Base-by-base conservation (phyloP, 768 basidiomycete species). In the Tricholoma saponaceum region DNA sequence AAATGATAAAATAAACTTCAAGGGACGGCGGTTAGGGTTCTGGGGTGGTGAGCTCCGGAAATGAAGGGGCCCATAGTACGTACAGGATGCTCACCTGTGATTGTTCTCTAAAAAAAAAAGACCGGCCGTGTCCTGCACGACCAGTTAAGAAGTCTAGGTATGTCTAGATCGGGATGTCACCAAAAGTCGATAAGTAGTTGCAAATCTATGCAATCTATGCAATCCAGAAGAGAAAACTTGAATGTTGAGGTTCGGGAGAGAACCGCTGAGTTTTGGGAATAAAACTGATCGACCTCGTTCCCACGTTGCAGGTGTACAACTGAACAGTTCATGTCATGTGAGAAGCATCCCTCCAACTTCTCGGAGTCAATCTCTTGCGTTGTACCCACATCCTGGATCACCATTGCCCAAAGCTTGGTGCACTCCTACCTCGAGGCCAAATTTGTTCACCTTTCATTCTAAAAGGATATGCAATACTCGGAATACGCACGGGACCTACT, bases 1-100 rank as follows among this genome's bases (percentile, higher is more conserved):
- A 14, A 4, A 26, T 49, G 52, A 30, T n/a, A 10, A 53, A 14
- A 53, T 56, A 56, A 50, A 56, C 44, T 56, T 30, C 28, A 33
- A 37, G 30, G 22, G 3, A 51, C 20, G 30, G 23, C 26, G 35
- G 23, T 37, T 56, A 56, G 35, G 37, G 47, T 56, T 56, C 55
- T 50, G 46, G n/a, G 47, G 47, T 18, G 41, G 16, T 26, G 14
- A 28, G 46, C 28, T 23, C 22, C 43, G 22, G 43, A 20, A 14
- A 26, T 47, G 25, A 26, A 26, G 3, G 16, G 13, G 5, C 30
- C n/a, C 26, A 10, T 20, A 43, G 18, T 43, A 43, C 41, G 18
- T 20, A 30, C 26, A 30, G 18, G 28, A 28, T 50, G 5, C 16
- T 49, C 47, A 28, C 26, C 47, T 49, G 47, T 28, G 47, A 13